Evolutionary conservation across 352 stramenopile genomes (phyloP).

Genomic region (Thraustotheca clavata): DNA sequence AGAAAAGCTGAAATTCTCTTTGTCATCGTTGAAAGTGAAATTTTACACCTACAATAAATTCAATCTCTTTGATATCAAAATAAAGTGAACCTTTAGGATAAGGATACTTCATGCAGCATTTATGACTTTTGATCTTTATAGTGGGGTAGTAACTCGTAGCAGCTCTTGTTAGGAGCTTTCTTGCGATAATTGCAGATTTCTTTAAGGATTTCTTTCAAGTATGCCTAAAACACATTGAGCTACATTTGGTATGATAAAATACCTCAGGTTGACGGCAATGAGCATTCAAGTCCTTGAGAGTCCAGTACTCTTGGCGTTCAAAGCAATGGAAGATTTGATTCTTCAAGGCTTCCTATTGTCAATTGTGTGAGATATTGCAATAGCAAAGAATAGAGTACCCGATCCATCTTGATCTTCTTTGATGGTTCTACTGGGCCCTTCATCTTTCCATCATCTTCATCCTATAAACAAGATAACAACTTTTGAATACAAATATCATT

Average conservation of each 20-base stretch:
- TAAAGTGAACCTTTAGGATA: too few species aligned
- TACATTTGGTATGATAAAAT: neutral
- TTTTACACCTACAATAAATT: too few species aligned
- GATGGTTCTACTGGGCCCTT: conserved; percentile 41
- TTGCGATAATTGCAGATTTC: conserved; percentile 85
- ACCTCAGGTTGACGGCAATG: conserved; percentile 84
- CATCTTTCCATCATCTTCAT: conserved; percentile 43
- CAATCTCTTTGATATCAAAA: too few species aligned
- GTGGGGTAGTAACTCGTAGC: conserved; percentile 83
- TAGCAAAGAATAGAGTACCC: conserved; percentile 30
- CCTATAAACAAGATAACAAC: conserved; percentile 17
- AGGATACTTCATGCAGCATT: too few species aligned
- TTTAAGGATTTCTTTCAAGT: conserved; percentile 83
- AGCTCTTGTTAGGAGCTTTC: conserved; percentile 85
- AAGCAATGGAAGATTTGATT: conserved; percentile 84
- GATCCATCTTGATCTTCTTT: conserved; percentile 89
- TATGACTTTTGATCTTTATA: conserved; percentile 54
- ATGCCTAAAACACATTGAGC: conserved; percentile 37
- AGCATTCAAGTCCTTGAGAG: conserved; percentile 84
- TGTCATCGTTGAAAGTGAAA: too few species aligned
- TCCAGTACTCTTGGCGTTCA: conserved; percentile 79
- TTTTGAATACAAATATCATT: neutral
- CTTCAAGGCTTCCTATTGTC: conserved; percentile 70
- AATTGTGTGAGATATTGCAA: neutral
- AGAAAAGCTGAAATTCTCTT: too few species aligned